A percentile compares a stretch with the other conserved stretches of the same genome.
phyloP scores from a whole-genome alignment of 306 rosid species.

The Vigna angularis region DNA sequence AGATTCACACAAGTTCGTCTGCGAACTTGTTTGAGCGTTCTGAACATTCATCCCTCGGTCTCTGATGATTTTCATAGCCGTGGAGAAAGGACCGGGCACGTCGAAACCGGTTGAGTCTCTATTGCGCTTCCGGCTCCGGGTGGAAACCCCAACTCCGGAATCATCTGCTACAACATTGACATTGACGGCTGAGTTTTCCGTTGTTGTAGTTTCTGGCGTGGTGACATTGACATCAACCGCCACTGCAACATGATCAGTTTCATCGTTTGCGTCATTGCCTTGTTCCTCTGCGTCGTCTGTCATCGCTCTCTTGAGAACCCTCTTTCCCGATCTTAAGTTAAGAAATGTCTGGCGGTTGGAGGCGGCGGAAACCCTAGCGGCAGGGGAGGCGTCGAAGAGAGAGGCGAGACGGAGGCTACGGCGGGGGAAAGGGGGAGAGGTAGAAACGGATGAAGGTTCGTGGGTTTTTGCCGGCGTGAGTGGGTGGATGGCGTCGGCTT shows the following conservation, averaged over 20 bases:
- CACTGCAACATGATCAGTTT: conserved; percentile 19
- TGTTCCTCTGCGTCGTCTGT: background rate
- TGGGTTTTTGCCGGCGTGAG: conserved; percentile 45
- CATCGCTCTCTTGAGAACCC: conserved; percentile 44
- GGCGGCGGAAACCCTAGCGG: background rate
- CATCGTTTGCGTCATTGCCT: conserved; percentile 14
- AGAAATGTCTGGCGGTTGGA: conserved; percentile 12
- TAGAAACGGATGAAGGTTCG: conserved; percentile 32
- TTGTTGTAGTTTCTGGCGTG: background rate
- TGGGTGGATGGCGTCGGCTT: conserved; percentile 33
- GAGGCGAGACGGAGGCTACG: conserved; percentile 49
- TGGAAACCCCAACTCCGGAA: background rate
- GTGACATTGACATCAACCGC: background rate
- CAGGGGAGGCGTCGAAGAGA: background rate
- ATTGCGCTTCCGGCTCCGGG: conserved; percentile 31
- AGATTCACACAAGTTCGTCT: conserved; percentile 26
- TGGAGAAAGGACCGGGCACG: conserved; percentile 95
- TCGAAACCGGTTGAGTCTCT: conserved; percentile 1
- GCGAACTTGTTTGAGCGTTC: background rate
- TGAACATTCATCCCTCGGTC: conserved; percentile 54
- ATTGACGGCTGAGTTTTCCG: background rate
- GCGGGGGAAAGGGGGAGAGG: conserved; percentile 9
- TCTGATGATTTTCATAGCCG: conserved; percentile 79
- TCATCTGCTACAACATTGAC: background rate
- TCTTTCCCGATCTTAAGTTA: conserved; percentile 67